Base-by-base conservation (phyloP, 2,329 filamentous ascomycete genomes). In the Colletotrichum sp. region DNA sequence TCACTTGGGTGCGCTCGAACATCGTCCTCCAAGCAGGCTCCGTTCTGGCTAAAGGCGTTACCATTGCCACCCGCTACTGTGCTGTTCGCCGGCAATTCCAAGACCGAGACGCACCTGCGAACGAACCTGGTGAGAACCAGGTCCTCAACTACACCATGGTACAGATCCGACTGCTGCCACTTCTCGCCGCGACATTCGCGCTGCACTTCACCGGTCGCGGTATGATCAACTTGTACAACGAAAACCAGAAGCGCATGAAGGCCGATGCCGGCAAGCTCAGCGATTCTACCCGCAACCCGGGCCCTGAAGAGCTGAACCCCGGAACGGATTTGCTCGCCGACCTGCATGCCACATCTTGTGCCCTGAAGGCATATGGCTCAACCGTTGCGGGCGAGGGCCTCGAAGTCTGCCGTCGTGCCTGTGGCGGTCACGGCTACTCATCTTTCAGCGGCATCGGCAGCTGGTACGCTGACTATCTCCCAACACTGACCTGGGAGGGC, bases 121-220 rank as follows among this genome's bases (percentile, higher is more conserved):
- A 86, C 52, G 87, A 89, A 76, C 82, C 85, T 28, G 91, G 90
- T 7, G 94, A 96, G 85, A 95, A 92, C 81, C 92, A 93, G 79
- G 94, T 96, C 2, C 86, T 96, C 32, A 94, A 96, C 86, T 96
- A 96, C 84, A 94, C 93, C 77, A 95, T 95, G 91, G 94, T 96
- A 9, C 94, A 95, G 82, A 90, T 94, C 80, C 90, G 94, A 63
- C 87, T 96, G 3, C 86, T 96, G 26, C 93, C 94, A 2, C 87
- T 96, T 4, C 86, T 96, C 10, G 94, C 94, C 1, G 90, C 94
- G 3, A 94, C 93, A 2, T 96, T 94, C 78, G 94, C 94, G n/a
- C 87, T 96, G 14, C 93, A 95, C 83, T 96, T 95, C 81, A 95
- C 94, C 24, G 94, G 94, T 36, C 91, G 92, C 71, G 90, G 90